These are phyloP conservation scores for Phytophthora meadii DNA, from an alignment of 352 stramenopile genomes.

Conservation along the genomic window DNA sequence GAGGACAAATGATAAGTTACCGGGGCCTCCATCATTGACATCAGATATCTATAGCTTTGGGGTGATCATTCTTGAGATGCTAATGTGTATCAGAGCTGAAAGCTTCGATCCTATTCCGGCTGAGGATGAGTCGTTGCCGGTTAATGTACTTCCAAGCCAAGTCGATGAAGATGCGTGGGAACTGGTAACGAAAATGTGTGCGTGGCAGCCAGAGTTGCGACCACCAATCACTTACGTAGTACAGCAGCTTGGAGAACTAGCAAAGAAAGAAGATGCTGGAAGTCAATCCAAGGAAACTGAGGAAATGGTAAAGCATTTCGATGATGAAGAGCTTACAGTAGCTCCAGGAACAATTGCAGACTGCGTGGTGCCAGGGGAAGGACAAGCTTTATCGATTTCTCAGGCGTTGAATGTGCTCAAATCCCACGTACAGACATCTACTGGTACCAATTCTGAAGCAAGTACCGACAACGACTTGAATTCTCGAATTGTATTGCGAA, in stretches of 20 bases:
- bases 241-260: slow-evolving; percentile 29
- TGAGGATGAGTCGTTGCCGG: too few species aligned
- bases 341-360: background rate
- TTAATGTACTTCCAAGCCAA: background rate
- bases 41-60: slow-evolving; percentile 42
- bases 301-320: background rate
- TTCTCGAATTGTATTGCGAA: slow-evolving; percentile 29
- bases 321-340: background rate
- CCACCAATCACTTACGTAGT: slow-evolving; percentile 35
- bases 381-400: slow-evolving; percentile 9
- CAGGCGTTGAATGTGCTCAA: slow-evolving; percentile 14
- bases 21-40: slow-evolving; percentile 26
- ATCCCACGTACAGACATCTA: slow-evolving; percentile 1
- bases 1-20: background rate
- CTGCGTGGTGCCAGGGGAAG: slow-evolving; percentile 1
- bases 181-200: slow-evolving; percentile 40
- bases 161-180: slow-evolving; percentile 8
- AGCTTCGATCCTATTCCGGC: background rate
- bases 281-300: slow-evolving; percentile 1
- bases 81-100: background rate
- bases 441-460: slow-evolving; percentile 1
- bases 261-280: background rate
- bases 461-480: slow-evolving; percentile 22
- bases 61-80: slow-evolving; percentile 27
- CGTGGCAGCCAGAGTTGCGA: slow-evolving; percentile 15